phyloP scores from a whole-genome alignment of 306 rosid genomes.

The Lathyrus aphaca region DNA sequence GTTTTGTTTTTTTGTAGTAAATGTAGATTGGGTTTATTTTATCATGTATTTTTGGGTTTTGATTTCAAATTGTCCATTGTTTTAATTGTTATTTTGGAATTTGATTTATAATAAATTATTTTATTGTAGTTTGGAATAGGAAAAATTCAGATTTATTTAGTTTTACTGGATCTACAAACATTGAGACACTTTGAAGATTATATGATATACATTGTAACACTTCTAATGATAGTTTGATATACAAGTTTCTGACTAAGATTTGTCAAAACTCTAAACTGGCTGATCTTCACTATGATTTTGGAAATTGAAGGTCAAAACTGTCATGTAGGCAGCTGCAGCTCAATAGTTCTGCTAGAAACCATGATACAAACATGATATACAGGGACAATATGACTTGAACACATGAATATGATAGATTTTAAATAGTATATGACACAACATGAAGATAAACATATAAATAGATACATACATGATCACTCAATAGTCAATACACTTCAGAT shows the following conservation, averaged over 20 bases:
- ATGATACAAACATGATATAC: background rate
- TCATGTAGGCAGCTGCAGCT: background rate
- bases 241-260: too few relatives aligned
- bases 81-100: background rate
- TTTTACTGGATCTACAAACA: background rate
- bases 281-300: background rate
- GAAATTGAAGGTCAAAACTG: background rate
- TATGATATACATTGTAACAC: background rate
- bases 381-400: background rate
- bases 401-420: background rate
- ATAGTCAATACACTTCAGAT: background rate
- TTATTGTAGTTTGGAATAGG: background rate
- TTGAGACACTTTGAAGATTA: background rate
- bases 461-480: background rate
- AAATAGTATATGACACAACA: background rate
- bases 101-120: background rate
- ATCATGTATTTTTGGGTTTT: constrained; percentile 8
- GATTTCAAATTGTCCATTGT: constrained; percentile 2
- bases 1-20: constrained; percentile 7
- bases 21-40: constrained; percentile 9
- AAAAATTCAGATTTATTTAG: background rate
- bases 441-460: background rate
- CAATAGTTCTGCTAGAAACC: background rate
- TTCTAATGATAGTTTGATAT: background rate
- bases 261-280: background rate